Percentiles rank a stretch among this genome's conserved stretches.
Conservation (phyloP, 2,329 filamentous ascomycete species). For the Colletotrichum paranaense region DNA sequence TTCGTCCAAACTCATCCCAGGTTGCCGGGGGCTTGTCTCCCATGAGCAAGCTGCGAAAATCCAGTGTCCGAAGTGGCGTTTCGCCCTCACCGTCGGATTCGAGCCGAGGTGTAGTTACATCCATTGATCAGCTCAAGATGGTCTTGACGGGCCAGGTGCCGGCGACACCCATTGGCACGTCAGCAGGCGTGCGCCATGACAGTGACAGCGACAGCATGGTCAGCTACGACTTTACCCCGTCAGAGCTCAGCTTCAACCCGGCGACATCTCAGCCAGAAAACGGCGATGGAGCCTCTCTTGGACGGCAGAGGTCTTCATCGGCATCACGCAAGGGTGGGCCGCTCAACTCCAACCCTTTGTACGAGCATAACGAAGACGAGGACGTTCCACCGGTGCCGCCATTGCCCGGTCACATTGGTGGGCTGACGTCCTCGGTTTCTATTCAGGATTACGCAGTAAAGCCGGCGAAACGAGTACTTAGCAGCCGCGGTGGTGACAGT, state of each 20-base stretch:
- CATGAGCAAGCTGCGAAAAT: constrained; percentile 60
- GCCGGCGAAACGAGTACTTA: constrained; percentile 49
- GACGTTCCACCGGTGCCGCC: constrained; percentile 68
- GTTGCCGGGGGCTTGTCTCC: constrained; percentile 43
- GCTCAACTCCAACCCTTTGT: constrained; percentile 55
- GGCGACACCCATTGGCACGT: constrained; percentile 51
- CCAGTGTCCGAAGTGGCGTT: constrained; percentile 63
- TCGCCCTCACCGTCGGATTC: constrained; percentile 58
- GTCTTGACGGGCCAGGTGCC: constrained; percentile 65
- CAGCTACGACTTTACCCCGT: constrained; percentile 76
- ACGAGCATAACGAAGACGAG: constrained; percentile 45
- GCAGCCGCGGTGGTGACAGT: constrained; percentile 56
- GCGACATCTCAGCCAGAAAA: constrained; percentile 41
- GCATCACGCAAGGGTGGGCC: constrained; percentile 52
- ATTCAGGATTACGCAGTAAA: constrained; percentile 51
- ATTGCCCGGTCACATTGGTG: constrained; percentile 53
- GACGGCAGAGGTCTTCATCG: constrained; percentile 48
- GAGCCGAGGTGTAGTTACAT: constrained; percentile 64
- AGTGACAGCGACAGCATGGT: constrained; percentile 76
- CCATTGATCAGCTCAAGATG: constrained; percentile 73
- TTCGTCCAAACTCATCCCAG: constrained; percentile 60
- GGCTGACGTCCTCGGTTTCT: constrained; percentile 44
- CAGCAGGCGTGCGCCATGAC: constrained; percentile 58
- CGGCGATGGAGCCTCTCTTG: constrained; percentile 40
- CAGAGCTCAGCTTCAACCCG: constrained; percentile 72